These are phyloP conservation scores for Protea cynaroides DNA, from an alignment of 164 flowering plant genomes.

Conservation along the genomic window DNA sequence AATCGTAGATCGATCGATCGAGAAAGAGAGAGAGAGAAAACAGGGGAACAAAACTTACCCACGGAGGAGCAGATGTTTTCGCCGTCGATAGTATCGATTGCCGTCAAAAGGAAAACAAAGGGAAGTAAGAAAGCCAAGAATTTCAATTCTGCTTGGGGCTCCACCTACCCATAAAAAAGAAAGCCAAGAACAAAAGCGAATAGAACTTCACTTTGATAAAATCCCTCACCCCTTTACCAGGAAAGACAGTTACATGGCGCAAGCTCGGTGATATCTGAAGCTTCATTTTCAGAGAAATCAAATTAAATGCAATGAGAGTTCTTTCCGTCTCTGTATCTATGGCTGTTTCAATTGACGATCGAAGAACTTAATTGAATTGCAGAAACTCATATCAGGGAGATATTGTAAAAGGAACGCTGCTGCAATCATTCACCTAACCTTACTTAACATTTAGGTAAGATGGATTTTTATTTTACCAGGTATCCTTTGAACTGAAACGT, in stretches of 20 bases:
- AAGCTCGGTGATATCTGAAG: constrained; percentile 92
- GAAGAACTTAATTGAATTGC: constrained; percentile 3
- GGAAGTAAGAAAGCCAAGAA: constrained; percentile 72
- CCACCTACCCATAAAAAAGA: too few relatives aligned
- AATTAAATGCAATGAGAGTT: background rate
- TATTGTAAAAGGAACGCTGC: constrained; percentile 40
- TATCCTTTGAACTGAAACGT: too few relatives aligned
- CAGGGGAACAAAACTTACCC: too few relatives aligned
- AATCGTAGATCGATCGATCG: too few relatives aligned
- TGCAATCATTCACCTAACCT: constrained; percentile 74
- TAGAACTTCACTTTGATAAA: constrained; percentile 76
- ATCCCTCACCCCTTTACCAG: constrained; percentile 80
- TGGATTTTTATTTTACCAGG: too few relatives aligned
- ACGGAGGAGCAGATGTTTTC: constrained; percentile 64
- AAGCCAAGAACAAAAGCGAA: constrained; percentile 62
- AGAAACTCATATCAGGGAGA: constrained; percentile 4
- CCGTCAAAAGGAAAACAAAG: constrained; percentile 65
- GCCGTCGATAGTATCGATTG: constrained; percentile 76
- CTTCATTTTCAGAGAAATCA: constrained; percentile 40
- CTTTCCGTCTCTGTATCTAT: background rate
- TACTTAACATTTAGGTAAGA: too few relatives aligned
- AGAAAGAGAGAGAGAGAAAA: too few relatives aligned
- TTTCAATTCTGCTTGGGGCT: too few relatives aligned
- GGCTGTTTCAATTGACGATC: background rate
- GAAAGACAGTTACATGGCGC: constrained; percentile 75